Conservation (phyloP, 805 yeast genomes). For the Grigorovia humatica region DNA sequence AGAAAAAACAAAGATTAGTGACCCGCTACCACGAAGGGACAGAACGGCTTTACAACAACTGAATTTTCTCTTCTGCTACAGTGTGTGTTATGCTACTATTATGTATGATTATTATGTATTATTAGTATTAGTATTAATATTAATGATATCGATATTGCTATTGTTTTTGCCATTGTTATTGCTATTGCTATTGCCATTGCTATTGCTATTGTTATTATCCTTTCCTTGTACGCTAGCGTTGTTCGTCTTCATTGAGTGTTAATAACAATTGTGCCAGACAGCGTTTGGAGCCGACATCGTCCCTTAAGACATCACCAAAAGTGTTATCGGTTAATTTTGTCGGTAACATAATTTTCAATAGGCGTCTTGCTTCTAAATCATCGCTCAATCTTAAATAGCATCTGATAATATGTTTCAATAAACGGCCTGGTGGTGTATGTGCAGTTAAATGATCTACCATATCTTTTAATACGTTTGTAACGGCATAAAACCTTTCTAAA, state of each 20-base stretch:
- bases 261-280: conserved; percentile 76
- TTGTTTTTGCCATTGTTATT: no score
- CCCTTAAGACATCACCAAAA: conserved; percentile 65
- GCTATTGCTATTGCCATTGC: no score
- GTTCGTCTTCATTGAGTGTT: conserved; percentile 40
- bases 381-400: conserved; percentile 87
- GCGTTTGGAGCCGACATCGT: conserved; percentile 79
- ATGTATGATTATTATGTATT: no score
- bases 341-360: conserved; percentile 74
- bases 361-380: conserved; percentile 81
- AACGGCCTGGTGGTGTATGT: conserved; percentile 62
- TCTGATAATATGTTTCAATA: conserved; percentile 86
- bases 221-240: not conserved
- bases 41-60: no score
- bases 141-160: no score
- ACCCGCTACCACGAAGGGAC: no score
- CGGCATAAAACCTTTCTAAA: conserved; percentile 88
- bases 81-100: no score
- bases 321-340: conserved; percentile 70
- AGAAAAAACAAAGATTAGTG: no score
- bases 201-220: not conserved
- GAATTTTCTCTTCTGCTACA: no score
- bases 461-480: conserved; percentile 70
- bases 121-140: no score
- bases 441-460: conserved; percentile 83